Percentiles rank a stretch among this genome's conserved stretches.
phyloP scores from a whole-genome alignment of 106 monocot species.

The Dactylorhiza incarnata region DNA sequence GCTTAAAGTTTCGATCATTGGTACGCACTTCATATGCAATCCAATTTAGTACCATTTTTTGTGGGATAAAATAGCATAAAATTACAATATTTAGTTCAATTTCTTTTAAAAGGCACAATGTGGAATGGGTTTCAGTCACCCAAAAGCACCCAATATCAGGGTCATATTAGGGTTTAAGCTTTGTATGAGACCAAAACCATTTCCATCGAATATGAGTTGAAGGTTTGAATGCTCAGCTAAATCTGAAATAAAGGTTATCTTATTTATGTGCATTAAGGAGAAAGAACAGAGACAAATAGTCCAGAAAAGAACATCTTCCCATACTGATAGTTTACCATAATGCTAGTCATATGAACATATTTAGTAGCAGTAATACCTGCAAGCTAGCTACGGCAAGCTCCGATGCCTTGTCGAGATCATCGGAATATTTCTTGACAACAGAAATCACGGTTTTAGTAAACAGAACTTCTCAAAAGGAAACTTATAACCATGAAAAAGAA shows the following conservation, averaged over 20 bases:
- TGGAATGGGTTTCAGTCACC: no score
- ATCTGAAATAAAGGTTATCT: neutral
- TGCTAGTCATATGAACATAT: neutral
- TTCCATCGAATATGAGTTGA: neutral
- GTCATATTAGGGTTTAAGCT: neutral
- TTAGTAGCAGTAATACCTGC: slow-evolving; percentile 42
- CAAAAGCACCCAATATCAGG: neutral
- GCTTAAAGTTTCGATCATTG: no score
- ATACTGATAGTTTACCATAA: no score
- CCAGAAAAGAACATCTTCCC: neutral
- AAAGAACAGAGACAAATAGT: neutral
- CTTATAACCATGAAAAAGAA: neutral
- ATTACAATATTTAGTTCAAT: no score
- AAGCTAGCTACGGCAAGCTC: slow-evolving; percentile 97
- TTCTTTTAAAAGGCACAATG: no score
- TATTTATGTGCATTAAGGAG: neutral
- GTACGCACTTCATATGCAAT: no score
- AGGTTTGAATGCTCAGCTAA: neutral
- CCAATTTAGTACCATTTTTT: no score
- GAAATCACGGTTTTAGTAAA: slow-evolving; percentile 11
- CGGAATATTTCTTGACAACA: slow-evolving; percentile 74
- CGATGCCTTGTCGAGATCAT: slow-evolving; percentile 78
- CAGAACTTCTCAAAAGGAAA: neutral
- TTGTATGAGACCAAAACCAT: neutral
- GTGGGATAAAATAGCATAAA: no score